Evolutionary conservation across 2,329 filamentous ascomycete genomes (phyloP).

Genomic region (Onygena corvina): DNA sequence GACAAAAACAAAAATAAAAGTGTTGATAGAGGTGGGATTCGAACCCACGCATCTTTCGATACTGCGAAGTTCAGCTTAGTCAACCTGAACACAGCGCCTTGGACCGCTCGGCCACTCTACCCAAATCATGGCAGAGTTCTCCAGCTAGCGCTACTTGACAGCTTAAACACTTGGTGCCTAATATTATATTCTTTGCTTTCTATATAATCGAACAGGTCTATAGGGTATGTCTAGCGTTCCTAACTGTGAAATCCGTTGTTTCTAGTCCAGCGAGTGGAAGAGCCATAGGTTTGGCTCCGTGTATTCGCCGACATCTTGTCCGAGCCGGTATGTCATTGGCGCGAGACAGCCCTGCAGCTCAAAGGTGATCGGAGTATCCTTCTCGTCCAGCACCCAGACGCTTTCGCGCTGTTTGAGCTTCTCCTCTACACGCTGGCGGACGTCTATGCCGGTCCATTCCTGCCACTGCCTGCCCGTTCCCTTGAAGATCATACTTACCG

Average conservation of each 20-base stretch:
- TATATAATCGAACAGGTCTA: too few species aligned
- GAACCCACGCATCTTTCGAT: slow-evolving; percentile 9
- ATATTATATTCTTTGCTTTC: too few species aligned
- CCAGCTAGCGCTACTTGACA: neutral
- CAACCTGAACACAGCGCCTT: slow-evolving; percentile 7
- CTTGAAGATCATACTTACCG: neutral
- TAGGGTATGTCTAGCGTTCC: neutral
- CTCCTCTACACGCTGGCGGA: neutral
- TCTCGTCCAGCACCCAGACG: neutral
- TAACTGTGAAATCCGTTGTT: neutral
- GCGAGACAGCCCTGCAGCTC: neutral
- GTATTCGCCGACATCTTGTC: neutral
- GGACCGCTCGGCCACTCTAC: slow-evolving; percentile 7
- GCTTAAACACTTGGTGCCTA: neutral
- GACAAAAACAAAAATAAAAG: neutral
- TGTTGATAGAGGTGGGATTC: slow-evolving; percentile 6
- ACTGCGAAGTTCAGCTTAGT: neutral
- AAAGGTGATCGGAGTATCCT: neutral
- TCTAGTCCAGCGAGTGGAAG: neutral
- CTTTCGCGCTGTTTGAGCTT: neutral
- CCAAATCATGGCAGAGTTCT: neutral
- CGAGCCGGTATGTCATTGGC: neutral
- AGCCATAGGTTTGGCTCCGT: slow-evolving; percentile 1
- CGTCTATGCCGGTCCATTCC: neutral
- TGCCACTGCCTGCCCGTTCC: neutral